These are phyloP conservation scores for Xylaria palmicola DNA, from an alignment of 495 filamentous ascomycete species.

Conservation along the genomic window DNA sequence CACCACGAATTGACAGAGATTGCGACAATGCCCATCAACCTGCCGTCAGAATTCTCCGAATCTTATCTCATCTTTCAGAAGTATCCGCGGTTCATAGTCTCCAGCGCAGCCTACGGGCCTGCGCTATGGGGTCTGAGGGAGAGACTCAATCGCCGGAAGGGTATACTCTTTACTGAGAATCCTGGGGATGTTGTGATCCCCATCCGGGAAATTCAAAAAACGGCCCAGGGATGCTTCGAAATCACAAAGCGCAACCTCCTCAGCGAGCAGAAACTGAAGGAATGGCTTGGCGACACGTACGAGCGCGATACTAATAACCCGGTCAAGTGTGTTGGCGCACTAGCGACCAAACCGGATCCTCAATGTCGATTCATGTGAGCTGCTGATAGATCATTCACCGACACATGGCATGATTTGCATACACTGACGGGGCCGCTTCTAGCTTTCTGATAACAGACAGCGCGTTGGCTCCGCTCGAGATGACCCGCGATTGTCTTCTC, in stretches of 20 bases:
- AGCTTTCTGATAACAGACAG: slow-evolving; percentile 28
- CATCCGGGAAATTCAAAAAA: not conserved
- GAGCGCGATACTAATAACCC: slow-evolving; percentile 9
- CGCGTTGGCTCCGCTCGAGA: slow-evolving; percentile 22
- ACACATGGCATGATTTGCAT: not conserved
- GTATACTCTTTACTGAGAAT: slow-evolving; percentile 1
- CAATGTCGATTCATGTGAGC: slow-evolving; percentile 34
- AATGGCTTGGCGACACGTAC: slow-evolving; percentile 17
- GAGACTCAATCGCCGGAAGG: slow-evolving; percentile 3
- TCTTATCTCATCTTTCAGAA: slow-evolving; percentile 8
- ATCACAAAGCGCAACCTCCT: slow-evolving; percentile 21
- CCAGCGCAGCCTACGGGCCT: not conserved
- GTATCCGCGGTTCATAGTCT: slow-evolving; percentile 3
- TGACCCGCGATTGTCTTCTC: slow-evolving; percentile 31
- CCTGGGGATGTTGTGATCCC: slow-evolving; percentile 1
- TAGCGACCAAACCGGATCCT: slow-evolving; percentile 28
- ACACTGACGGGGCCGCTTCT: not conserved
- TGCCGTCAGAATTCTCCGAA: slow-evolving; percentile 3
- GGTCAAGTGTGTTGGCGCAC: not conserved
- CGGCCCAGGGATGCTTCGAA: not conserved
- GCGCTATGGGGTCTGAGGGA: slow-evolving; percentile 1
- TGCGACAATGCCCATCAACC: not conserved
- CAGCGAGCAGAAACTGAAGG: slow-evolving; percentile 18
- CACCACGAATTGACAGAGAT: not conserved
- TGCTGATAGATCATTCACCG: not conserved